Evolutionary conservation across 1,139 yeast genomes (phyloP).

Genomic region (Zygosaccharomyces sapae): DNA sequence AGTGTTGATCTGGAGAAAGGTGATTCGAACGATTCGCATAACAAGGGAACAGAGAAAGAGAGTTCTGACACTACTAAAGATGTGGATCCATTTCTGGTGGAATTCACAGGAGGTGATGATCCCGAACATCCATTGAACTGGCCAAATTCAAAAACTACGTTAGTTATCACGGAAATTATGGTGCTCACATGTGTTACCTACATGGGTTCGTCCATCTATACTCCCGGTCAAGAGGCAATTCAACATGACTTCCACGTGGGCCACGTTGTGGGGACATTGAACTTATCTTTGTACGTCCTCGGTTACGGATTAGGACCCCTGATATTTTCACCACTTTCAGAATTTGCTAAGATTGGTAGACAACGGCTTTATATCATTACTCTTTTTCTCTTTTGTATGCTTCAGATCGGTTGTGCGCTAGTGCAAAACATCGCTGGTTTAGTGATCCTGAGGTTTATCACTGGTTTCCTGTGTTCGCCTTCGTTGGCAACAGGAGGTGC

Average conservation of each 20-base stretch:
- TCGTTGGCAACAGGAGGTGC: constrained; percentile 60
- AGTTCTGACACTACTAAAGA: not conserved
- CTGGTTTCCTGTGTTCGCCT: constrained; percentile 54
- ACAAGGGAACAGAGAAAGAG: not conserved
- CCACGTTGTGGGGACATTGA: constrained; percentile 22
- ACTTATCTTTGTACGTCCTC: constrained; percentile 37
- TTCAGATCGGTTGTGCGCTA: constrained; percentile 60
- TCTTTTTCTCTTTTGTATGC: constrained; percentile 51
- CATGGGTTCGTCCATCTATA: constrained; percentile 58
- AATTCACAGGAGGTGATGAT: constrained; percentile 39
- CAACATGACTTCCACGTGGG: constrained; percentile 23
- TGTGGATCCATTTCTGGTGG: constrained; percentile 18
- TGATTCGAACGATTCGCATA: not conserved
- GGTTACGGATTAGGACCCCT: constrained; percentile 59
- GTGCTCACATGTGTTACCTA: constrained; percentile 52
- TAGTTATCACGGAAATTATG: constrained; percentile 42
- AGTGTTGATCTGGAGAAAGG: not conserved
- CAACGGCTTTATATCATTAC: constrained; percentile 51
- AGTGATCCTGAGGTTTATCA: constrained; percentile 49
- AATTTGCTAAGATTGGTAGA: constrained; percentile 50
- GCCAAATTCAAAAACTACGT: constrained; percentile 41
- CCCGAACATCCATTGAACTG: constrained; percentile 59
- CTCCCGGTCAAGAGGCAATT: constrained; percentile 44
- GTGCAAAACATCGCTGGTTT: constrained; percentile 50
- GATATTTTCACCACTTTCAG: constrained; percentile 53